Evolutionary conservation across 306 rosid species (phyloP).

Genomic region (Leucaena leucocephala): DNA sequence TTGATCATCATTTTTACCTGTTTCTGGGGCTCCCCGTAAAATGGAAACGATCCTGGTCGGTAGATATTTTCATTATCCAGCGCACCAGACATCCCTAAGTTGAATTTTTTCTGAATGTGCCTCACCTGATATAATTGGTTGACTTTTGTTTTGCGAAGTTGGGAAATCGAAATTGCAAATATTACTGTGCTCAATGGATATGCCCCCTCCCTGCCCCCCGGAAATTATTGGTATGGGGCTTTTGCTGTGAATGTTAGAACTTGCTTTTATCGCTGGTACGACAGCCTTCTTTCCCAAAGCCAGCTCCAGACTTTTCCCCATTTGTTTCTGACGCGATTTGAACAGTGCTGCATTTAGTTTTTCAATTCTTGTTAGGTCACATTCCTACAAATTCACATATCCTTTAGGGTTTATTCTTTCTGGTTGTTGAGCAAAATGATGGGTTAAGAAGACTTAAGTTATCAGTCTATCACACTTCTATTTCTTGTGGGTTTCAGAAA

Average conservation of each 20-base stretch:
- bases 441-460: not conserved
- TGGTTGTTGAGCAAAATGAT: not conserved
- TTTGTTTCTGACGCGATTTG: not conserved
- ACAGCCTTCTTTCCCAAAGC: not conserved
- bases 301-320: not conserved
- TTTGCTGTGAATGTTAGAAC: not conserved
- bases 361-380: not conserved
- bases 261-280: not conserved
- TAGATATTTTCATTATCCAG: not conserved
- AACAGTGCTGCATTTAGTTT: not conserved
- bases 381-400: not conserved
- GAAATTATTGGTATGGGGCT: not conserved
- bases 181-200: not conserved
- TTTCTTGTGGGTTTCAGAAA: not conserved
- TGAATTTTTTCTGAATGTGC: not conserved
- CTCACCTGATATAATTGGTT: not conserved
- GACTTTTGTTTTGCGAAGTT: conserved; percentile 18
- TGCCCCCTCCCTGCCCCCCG: not conserved
- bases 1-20: conserved; percentile 8
- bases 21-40: not conserved
- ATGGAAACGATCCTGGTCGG: not conserved
- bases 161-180: not conserved
- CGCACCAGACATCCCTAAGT: not conserved
- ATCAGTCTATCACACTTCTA: not conserved
- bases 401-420: not conserved